Evolutionary conservation across 371 early-diverging fungal genomes (phyloP), one percentile per base, ranked within the genome.

Genomic region (Mucor velutinosus): DNA sequence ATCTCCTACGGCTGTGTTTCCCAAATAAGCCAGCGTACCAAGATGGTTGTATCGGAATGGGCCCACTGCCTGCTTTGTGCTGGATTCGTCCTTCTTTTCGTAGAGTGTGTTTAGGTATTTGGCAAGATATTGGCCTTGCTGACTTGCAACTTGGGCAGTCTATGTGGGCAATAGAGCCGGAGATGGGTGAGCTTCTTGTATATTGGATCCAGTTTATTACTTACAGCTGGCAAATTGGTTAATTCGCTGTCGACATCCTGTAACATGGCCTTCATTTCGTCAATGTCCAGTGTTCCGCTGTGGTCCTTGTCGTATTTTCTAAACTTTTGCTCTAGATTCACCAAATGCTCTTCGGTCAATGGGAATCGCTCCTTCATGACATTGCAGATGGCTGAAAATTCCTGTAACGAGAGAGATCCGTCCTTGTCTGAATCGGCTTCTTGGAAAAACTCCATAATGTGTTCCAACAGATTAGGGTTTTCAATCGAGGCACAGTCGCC

Each of bases 91-190:
- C 14, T 49, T 63, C 17, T 21, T 58, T 12, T 58, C 60, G n/a
- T 68, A 66, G 29, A 71, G 35, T 17, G 39, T 33, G 67, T 85
- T 88, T 14, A 93, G 70, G 35, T 86, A 76, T 32, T 78, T 80
- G 29, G 86, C 89, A 37, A 95, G 65, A 71, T 87, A 94, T 21
- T 76, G 71, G 37, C 91, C 96, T 73, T 96, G 90, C 71, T 96
- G 96, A 73, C 82, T 89, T 29, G 96, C 96, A 5, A 94, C 94
- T 77, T 96, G 96, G 2, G 96, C 96, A 33, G 95, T 94, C 85
- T 88, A 70, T 41, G 19, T 29, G 23, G 12, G 4, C 6, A 62
- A 14, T 33, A 25, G 29, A 12, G 19, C 29, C 43, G n/a, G n/a
- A 30, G 47, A 37, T 32, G 39, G 5, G 15, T 32, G 30, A 23